Conservation (phyloP, 768 basidiomycete species). For the Phylloporus rhodoxanthus region DNA sequence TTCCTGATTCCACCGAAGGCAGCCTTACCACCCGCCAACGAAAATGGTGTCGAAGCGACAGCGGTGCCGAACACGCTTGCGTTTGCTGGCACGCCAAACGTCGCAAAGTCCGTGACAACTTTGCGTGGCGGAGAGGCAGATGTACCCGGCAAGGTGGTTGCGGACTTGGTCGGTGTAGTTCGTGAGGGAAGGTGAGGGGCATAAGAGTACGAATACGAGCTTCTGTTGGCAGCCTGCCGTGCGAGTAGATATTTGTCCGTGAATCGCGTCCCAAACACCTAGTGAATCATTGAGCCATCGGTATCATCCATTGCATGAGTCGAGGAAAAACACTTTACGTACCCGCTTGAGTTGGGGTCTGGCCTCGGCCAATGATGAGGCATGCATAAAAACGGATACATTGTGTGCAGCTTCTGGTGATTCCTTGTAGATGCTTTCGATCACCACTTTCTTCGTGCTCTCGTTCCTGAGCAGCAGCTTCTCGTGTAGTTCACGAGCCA, state of each 20-base stretch:
- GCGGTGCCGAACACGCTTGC: conserved; percentile 82
- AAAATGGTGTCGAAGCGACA: conserved; percentile 75
- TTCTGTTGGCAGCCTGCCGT: conserved; percentile 52
- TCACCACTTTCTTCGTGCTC: conserved; percentile 93
- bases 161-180: conserved; percentile 37
- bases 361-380: conserved; percentile 65
- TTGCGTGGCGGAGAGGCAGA: conserved; percentile 73
- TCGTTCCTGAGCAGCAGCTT: conserved; percentile 86
- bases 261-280: conserved; percentile 94
- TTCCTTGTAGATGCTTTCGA: conserved; percentile 94
- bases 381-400: conserved; percentile 75
- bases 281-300: conserved; percentile 6
- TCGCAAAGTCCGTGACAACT: conserved; percentile 82
- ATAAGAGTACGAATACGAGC: conserved; percentile 49
- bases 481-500: conserved; percentile 91
- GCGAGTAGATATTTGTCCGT: conserved; percentile 92
- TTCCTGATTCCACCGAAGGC: conserved; percentile 77
- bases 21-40: conserved; percentile 71
- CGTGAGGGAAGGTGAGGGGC: conserved; percentile 42
- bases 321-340: conserved; percentile 14
- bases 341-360: conserved; percentile 77
- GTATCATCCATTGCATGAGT: not conserved
- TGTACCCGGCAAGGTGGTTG: conserved; percentile 20
- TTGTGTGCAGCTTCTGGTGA: conserved; percentile 87
- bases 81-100: conserved; percentile 71